These are phyloP conservation scores for Pestalotiopsis sp. DNA, from an alignment of 2,329 filamentous ascomycete species.

Conservation along the genomic window DNA sequence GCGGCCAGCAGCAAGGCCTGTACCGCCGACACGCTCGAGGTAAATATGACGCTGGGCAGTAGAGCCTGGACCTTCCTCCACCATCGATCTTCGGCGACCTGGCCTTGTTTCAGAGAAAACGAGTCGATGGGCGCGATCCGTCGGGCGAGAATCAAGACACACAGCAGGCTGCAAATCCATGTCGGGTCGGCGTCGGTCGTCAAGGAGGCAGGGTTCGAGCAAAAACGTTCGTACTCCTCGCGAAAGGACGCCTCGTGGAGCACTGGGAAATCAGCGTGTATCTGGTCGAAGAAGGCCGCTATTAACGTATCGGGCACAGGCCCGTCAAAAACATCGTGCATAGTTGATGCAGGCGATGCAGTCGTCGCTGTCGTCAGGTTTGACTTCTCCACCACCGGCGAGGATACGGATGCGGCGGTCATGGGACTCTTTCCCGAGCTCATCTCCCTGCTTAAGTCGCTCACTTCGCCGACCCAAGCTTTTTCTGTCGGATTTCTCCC, in stretches of 20 bases:
- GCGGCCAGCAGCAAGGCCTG: slow-evolving; percentile 44
- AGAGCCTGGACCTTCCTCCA: slow-evolving; percentile 41
- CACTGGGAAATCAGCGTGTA: slow-evolving; percentile 44
- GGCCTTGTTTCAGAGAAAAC: slow-evolving; percentile 35
- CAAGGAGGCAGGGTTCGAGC: slow-evolving; percentile 23
- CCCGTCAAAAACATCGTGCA: slow-evolving; percentile 26
- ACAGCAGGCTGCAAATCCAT: slow-evolving; percentile 44
- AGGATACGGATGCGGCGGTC: slow-evolving; percentile 2
- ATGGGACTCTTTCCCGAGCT: slow-evolving; percentile 4
- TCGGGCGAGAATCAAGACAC: slow-evolving; percentile 40
- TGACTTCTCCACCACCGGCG: neutral
- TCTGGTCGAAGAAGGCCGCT: slow-evolving; percentile 40
- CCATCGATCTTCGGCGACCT: slow-evolving; percentile 34
- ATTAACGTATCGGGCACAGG: slow-evolving; percentile 36
- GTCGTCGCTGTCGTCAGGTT: slow-evolving; percentile 9
- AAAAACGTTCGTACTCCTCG: slow-evolving; percentile 39
- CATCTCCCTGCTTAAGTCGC: slow-evolving; percentile 5
- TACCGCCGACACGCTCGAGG: slow-evolving; percentile 41
- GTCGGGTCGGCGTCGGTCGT: slow-evolving; percentile 33
- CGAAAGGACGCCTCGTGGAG: slow-evolving; percentile 45
- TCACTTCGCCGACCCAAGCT: slow-evolving; percentile 14
- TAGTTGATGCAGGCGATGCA: slow-evolving; percentile 20
- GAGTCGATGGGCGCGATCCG: slow-evolving; percentile 31
- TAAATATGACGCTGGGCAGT: slow-evolving; percentile 43
- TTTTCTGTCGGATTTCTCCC: slow-evolving; percentile 39